Evolutionary conservation across 768 basidiomycete genomes (phyloP).

Genomic region (Mycena olivaceomarginata): DNA sequence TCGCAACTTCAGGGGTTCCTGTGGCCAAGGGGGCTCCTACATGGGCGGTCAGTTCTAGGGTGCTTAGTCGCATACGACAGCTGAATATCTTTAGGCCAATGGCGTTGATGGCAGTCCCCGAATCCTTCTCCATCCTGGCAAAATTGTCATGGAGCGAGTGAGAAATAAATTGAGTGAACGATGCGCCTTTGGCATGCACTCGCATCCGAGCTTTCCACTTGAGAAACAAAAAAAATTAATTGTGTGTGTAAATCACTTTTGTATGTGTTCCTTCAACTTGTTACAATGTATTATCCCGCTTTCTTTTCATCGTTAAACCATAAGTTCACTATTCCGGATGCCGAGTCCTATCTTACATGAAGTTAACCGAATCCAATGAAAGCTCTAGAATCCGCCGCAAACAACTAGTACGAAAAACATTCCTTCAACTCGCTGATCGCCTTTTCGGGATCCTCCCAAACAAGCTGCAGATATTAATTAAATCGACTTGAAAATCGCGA

Average conservation of each 20-base stretch:
- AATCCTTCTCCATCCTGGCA: conserved; percentile 54
- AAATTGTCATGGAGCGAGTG: conserved; percentile 50
- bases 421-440: conserved; percentile 37
- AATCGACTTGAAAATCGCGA: not conserved
- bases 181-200: conserved; percentile 58
- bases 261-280: not conserved
- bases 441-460: conserved; percentile 45
- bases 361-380: not conserved
- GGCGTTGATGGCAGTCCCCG: conserved; percentile 50
- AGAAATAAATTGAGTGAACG: conserved; percentile 42
- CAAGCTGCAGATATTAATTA: conserved; percentile 28
- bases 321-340: not conserved
- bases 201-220: conserved; percentile 33
- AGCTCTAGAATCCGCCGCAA: not conserved
- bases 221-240: not conserved
- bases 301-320: not conserved
- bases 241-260: not conserved
- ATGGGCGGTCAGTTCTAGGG: conserved; percentile 55
- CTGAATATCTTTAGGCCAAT: not conserved
- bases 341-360: not conserved
- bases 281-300: not conserved
- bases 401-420: conserved; percentile 22
- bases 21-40: conserved; percentile 41
- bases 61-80: not conserved
- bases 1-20: conserved; percentile 58